These are phyloP conservation scores for Betula pendula DNA, from an alignment of 306 rosid species.

Conservation along the genomic window DNA sequence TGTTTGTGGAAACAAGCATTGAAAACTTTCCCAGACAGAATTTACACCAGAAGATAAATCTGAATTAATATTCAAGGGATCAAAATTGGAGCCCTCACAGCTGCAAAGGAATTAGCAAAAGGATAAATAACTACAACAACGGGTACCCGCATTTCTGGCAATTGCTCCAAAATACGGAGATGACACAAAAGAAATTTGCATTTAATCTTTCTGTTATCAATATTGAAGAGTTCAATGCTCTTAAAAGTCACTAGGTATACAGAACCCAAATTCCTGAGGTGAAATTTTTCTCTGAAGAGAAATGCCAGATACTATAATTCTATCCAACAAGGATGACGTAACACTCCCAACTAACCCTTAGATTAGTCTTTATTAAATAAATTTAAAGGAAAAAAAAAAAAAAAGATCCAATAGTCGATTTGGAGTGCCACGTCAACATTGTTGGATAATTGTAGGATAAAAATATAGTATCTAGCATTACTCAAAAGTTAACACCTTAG, in stretches of 20 bases:
- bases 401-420: too few species aligned
- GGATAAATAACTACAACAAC: conserved; percentile 17
- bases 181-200: not conserved
- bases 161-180: conserved; percentile 1
- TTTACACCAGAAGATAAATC: conserved; percentile 52
- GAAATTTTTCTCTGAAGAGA: not conserved
- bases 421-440: too few species aligned
- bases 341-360: too few species aligned
- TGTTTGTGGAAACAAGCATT: conserved; percentile 48
- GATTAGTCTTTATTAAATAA: too few species aligned
- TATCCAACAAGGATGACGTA: too few species aligned
- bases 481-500: not conserved
- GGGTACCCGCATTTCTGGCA: not conserved
- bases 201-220: not conserved
- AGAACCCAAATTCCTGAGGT: not conserved
- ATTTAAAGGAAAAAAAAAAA: too few species aligned
- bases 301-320: too few species aligned
- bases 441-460: too few species aligned
- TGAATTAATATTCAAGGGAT: conserved; percentile 78
- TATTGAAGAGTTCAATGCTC: not conserved
- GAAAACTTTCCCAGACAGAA: conserved; percentile 55
- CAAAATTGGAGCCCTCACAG: conserved; percentile 55
- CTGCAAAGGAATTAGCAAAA: conserved; percentile 45
- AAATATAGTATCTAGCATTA: too few species aligned
- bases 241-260: not conserved